A percentile compares a stretch with the other conserved stretches of the same genome.
Evolutionary conservation across 179 eudicot species (phyloP).

Genomic region (Actinidia polygama): DNA sequence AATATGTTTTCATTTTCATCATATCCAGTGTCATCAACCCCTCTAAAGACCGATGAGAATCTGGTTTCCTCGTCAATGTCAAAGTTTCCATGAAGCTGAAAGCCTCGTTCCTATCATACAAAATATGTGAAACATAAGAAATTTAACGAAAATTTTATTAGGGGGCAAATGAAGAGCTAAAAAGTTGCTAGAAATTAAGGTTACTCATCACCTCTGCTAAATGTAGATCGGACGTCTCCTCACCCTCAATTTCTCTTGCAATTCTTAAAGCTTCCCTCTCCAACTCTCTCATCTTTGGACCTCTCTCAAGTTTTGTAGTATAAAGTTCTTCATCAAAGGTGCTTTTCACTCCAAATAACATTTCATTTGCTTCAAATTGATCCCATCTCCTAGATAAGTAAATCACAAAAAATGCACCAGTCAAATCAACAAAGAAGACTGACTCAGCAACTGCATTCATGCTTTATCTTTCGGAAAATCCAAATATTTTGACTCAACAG

Average conservation of each 20-base stretch:
- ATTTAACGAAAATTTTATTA: constrained; percentile 12
- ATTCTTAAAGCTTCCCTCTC: constrained; percentile 84
- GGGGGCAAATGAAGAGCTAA: constrained; percentile 1
- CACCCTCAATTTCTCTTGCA: constrained; percentile 98
- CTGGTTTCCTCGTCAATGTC: constrained; percentile 94
- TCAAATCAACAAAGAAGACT: constrained; percentile 16
- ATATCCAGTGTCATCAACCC: constrained; percentile 80
- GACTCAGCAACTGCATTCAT: background rate
- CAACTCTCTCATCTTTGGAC: constrained; percentile 82
- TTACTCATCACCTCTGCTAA: constrained; percentile 79
- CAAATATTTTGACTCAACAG: constrained; percentile 1
- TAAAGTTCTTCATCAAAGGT: constrained; percentile 94
- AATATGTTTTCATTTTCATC: constrained; percentile 69
- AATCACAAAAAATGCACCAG: constrained; percentile 23
- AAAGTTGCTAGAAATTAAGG: constrained; percentile 3
- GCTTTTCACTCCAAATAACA: constrained; percentile 92
- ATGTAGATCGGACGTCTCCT: constrained; percentile 91
- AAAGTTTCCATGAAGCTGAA: constrained; percentile 50
- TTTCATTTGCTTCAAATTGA: constrained; percentile 89
- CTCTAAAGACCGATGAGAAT: constrained; percentile 87
- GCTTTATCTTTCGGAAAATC: background rate
- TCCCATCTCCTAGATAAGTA: constrained; percentile 77
- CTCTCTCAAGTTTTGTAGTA: constrained; percentile 94
- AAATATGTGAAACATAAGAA: background rate
- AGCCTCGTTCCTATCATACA: constrained; percentile 76